phyloP scores from a whole-genome alignment of 768 basidiomycete genomes.

The Cystofilobasidium ferigula region DNA sequence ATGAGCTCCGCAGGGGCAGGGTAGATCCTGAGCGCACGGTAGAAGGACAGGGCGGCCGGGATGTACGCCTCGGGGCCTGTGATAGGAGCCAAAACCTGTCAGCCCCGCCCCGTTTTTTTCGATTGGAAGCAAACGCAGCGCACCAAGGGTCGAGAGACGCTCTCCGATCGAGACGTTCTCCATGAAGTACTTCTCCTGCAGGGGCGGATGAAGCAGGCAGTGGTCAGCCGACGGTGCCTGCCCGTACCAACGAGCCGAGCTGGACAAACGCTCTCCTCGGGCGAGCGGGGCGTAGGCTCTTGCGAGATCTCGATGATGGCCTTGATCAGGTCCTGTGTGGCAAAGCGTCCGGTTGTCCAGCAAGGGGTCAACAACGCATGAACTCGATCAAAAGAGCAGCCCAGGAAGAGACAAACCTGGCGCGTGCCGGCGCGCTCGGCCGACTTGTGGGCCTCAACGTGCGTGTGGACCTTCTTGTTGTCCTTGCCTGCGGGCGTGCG shows the following conservation, averaged over 20 bases:
- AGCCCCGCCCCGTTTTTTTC: too few species aligned
- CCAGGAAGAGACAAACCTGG: conserved; percentile 26
- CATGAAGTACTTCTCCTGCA: conserved; percentile 78
- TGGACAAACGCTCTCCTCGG: conserved; percentile 22
- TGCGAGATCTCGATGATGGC: conserved; percentile 27
- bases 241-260: background rate
- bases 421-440: conserved; percentile 41
- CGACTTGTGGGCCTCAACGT: conserved; percentile 45
- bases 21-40: conserved; percentile 84
- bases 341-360: background rate
- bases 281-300: conserved; percentile 23
- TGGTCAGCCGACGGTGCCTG: background rate
- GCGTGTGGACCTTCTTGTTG: conserved; percentile 58
- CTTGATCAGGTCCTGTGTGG: conserved; percentile 18
- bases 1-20: conserved; percentile 89
- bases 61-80: conserved; percentile 67
- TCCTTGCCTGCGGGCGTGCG: conserved; percentile 81
- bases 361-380: background rate
- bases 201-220: background rate
- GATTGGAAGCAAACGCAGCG: conserved; percentile 29
- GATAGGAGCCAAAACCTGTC: too few species aligned
- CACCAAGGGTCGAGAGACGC: conserved; percentile 64
- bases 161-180: conserved; percentile 78
- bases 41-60: conserved; percentile 78
- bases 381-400: background rate